Evolutionary conservation across 106 monocot species (phyloP), one percentile per base, ranked within the genome.

Genomic region (Phalaenopsis aphrodite): DNA sequence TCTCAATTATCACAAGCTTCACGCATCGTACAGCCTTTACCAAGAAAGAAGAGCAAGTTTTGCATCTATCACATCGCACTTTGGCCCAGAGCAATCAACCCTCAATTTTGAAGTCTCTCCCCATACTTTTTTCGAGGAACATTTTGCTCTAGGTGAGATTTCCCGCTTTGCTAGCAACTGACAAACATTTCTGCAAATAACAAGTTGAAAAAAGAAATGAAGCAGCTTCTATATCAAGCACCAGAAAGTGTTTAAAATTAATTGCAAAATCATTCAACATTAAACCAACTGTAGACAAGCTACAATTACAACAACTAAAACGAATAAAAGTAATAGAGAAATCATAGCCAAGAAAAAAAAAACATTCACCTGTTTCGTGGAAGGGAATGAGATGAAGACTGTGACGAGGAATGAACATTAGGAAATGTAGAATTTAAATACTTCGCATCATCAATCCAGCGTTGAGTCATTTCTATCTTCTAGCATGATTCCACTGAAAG

Each of bases 11-110:
- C n/a, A 16, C 16, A 15, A 41, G 38, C 38, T 14, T 52, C 15
- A 41, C 14, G 15, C 36, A 71, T 41, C 41, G 19, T 18, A 17
- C 2, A 56, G 8, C 12, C 52, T 78, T 84, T 97, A 98, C 97
- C 97, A 98, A 78, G 97, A 98, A 85, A 81, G 72, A 23, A 98
- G 84, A 79, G 88, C 86, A 52, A 82, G 86, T 82, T 81, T 90
- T 75, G 92, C 88, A 88, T 94, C 97, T 67, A 82, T 77, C 58
- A 55, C 69, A 79, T 82, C 80, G 82, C 80, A 92, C 78, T 68
- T 86, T 83, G 58, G 49, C 77, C 76, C 82, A 81, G 41, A 52
- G 64, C 41, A 57, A 83, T 87, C 77, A 75, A 65, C 41, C 79
- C 68, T 82, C 15, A 55, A 69, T 69, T 69, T 84, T 56, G 79